These are phyloP conservation scores for Podaxis sp. DNA, from an alignment of 768 basidiomycete genomes.

Conservation along the genomic window DNA sequence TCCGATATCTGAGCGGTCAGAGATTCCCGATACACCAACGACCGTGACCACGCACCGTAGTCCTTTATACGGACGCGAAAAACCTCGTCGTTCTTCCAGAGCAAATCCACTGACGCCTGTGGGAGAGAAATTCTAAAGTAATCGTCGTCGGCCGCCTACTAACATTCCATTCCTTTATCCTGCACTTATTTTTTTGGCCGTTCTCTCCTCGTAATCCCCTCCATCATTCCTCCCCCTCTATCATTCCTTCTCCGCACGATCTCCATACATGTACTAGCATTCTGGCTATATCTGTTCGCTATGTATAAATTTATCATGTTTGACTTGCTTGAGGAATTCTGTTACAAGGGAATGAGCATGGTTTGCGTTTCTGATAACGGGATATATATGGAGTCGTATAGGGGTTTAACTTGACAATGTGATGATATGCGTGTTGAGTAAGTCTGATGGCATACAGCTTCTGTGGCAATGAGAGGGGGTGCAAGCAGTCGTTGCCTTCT, in stretches of 20 bases:
- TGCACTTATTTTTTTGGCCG: background rate
- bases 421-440: too few relatives aligned
- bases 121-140: background rate
- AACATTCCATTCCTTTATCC: background rate
- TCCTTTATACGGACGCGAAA: background rate
- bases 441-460: too few relatives aligned
- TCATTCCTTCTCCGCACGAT: background rate
- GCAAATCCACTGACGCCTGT: background rate
- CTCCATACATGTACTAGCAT: background rate
- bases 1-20: constrained; percentile 2
- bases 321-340: background rate
- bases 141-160: background rate
- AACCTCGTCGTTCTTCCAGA: background rate
- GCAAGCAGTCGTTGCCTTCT: too few relatives aligned
- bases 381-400: too few relatives aligned
- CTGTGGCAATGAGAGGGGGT: too few relatives aligned
- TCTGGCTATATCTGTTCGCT: background rate
- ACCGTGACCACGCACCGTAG: background rate
- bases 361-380: too few relatives aligned
- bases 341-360: too few relatives aligned
- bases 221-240: background rate
- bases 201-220: too few relatives aligned
- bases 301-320: background rate
- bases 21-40: background rate
- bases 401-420: too few relatives aligned